Conservation (phyloP, 2,329 filamentous ascomycete genomes). For the Ambrosiella xylebori region DNA sequence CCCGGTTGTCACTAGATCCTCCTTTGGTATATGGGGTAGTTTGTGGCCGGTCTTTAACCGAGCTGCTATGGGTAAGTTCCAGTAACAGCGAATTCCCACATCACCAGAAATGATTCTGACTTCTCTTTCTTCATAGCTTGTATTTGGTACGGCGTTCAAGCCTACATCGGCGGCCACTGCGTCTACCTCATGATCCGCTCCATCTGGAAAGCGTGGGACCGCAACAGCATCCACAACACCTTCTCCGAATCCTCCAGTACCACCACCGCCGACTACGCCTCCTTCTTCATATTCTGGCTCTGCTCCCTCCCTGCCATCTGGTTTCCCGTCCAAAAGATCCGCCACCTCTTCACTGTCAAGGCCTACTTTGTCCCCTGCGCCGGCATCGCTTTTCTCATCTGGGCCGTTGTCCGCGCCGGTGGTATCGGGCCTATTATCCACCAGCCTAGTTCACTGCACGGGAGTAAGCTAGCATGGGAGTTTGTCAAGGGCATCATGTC, state of each 20-base stretch:
- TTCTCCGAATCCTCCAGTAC: slow-evolving; percentile 51
- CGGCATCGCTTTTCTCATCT: slow-evolving; percentile 75
- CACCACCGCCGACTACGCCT: slow-evolving; percentile 55
- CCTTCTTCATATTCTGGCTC: slow-evolving; percentile 79
- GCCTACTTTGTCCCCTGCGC: slow-evolving; percentile 67
- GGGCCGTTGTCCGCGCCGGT: slow-evolving; percentile 65
- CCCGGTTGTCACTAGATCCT: slow-evolving; percentile 59
- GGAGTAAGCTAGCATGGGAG: slow-evolving; percentile 59
- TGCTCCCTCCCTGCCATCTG: slow-evolving; percentile 67
- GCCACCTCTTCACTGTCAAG: slow-evolving; percentile 84
- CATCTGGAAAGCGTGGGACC: slow-evolving; percentile 58
- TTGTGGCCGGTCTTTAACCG: slow-evolving; percentile 82
- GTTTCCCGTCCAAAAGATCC: slow-evolving; percentile 77
- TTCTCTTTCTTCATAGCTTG: slow-evolving; percentile 32
- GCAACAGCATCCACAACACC: slow-evolving; percentile 44
- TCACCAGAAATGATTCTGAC: slow-evolving; percentile 6
- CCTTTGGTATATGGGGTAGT: slow-evolving; percentile 78
- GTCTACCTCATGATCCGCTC: slow-evolving; percentile 77
- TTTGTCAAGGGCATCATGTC: slow-evolving; percentile 77
- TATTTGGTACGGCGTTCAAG: slow-evolving; percentile 75
- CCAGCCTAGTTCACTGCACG: slow-evolving; percentile 44
- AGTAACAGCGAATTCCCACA: neutral
- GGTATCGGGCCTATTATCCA: slow-evolving; percentile 70
- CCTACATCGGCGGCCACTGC: slow-evolving; percentile 71
- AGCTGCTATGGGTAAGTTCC: slow-evolving; percentile 48